Conservation (phyloP, 2,329 filamentous ascomycete genomes). For the Ceratocystiopsis sp. region DNA sequence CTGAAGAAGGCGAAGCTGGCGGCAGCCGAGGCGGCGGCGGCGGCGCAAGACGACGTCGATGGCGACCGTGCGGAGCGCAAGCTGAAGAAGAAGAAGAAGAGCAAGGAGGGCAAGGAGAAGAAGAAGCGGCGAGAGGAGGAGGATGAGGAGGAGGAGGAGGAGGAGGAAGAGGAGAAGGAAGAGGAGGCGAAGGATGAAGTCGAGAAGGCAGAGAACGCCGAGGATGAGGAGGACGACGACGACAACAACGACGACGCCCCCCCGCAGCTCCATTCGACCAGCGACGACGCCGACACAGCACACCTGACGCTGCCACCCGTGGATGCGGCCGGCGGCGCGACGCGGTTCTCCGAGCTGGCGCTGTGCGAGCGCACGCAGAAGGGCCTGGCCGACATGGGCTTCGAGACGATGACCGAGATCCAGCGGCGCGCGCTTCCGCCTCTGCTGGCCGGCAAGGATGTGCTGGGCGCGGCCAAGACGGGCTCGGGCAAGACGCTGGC, state of each 20-base stretch:
- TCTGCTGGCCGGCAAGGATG: slow-evolving; percentile 69
- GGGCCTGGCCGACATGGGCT: slow-evolving; percentile 81
- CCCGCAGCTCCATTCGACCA: slow-evolving; percentile 1
- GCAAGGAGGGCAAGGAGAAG: slow-evolving; percentile 7
- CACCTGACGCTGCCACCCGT: slow-evolving; percentile 35
- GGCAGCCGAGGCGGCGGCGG: slow-evolving; percentile 1
- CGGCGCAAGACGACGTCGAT: slow-evolving; percentile 5
- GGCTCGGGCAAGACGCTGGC: slow-evolving; percentile 89
- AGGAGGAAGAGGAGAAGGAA: slow-evolving; percentile 9
- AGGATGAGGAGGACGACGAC: slow-evolving; percentile 5
- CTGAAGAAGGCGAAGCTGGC: slow-evolving; percentile 8
- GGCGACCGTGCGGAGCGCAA: not conserved
- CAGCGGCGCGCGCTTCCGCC: slow-evolving; percentile 78
- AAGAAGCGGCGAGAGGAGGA: not conserved
- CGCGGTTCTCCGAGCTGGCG: slow-evolving; percentile 61
- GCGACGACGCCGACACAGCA: slow-evolving; percentile 20
- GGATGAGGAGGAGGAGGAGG: slow-evolving; percentile 1
- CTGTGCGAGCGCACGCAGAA: slow-evolving; percentile 78
- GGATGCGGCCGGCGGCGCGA: slow-evolving; percentile 32
- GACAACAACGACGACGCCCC: slow-evolving; percentile 16
- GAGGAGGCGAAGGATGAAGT: slow-evolving; percentile 8
- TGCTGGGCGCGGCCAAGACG: slow-evolving; percentile 81
- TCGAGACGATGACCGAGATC: slow-evolving; percentile 90
- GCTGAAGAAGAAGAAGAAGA: slow-evolving; percentile 8
- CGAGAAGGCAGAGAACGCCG: slow-evolving; percentile 4